Percentiles rank a stretch among this genome's conserved stretches.
Conservation (phyloP, 2,329 filamentous ascomycete genomes). For the Stagonosporopsis tanaceti region DNA sequence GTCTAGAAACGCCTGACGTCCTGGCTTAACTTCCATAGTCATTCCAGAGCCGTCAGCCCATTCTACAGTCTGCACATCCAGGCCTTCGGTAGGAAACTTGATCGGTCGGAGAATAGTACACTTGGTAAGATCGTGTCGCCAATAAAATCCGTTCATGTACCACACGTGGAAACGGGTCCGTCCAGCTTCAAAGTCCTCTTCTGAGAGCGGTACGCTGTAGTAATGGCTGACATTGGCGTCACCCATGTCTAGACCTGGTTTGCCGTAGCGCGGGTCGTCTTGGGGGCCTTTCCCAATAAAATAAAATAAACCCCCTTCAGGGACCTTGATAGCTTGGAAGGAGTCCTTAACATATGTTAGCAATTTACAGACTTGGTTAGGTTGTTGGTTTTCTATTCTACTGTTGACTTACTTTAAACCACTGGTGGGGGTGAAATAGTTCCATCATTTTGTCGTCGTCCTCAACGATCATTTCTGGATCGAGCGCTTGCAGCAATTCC, state of each 20-base stretch:
- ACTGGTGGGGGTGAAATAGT: too few species aligned
- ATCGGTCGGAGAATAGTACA: constrained; percentile 55
- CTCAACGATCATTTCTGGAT: neutral
- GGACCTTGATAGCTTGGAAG: neutral
- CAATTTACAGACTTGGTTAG: neutral
- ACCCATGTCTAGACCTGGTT: constrained; percentile 41
- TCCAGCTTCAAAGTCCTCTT: constrained; percentile 57
- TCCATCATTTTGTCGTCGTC: neutral
- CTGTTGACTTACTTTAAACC: too few species aligned
- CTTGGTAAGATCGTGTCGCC: constrained; percentile 53
- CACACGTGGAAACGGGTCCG: constrained; percentile 58
- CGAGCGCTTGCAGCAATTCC: neutral
- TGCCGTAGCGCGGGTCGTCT: constrained; percentile 56
- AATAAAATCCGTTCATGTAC: constrained; percentile 60
- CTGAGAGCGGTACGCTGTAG: constrained; percentile 44
- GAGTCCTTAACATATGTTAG: neutral
- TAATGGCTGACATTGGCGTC: constrained; percentile 52
- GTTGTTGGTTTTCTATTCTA: neutral
- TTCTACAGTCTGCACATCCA: constrained; percentile 49
- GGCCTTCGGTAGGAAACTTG: constrained; percentile 45
- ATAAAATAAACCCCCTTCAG: neutral
- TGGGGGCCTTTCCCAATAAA: constrained; percentile 58
- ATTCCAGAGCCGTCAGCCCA: constrained; percentile 56
- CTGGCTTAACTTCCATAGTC: constrained; percentile 54
- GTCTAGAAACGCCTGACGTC: constrained; percentile 56